Percentiles rank a stretch among this genome's conserved stretches.
phyloP scores from a whole-genome alignment of 306 rosid genomes.

The Amphicarpaea edgeworthii region DNA sequence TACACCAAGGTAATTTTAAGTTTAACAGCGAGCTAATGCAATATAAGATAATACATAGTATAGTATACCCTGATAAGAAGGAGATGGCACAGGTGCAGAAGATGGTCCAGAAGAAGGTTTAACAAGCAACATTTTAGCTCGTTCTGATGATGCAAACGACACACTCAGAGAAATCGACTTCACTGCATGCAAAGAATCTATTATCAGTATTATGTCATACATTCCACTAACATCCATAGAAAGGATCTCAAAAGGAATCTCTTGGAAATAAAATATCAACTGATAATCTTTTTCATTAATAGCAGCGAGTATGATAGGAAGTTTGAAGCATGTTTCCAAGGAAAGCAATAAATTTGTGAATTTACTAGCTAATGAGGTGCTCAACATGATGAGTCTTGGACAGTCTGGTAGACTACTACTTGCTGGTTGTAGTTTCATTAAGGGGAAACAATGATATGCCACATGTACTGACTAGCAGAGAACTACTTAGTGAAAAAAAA shows the following conservation, averaged over 20 bases:
- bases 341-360: slow-evolving; percentile 24
- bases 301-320: background rate
- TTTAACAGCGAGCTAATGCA: slow-evolving; percentile 20
- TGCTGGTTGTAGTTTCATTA: slow-evolving; percentile 1
- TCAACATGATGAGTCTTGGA: background rate
- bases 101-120: slow-evolving; percentile 60
- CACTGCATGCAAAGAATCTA: slow-evolving; percentile 59
- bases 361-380: slow-evolving; percentile 19
- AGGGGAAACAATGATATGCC: slow-evolving; percentile 6
- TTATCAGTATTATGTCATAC: slow-evolving; percentile 32
- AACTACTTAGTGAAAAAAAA: background rate
- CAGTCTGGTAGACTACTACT: background rate
- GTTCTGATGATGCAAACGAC: slow-evolving; percentile 62
- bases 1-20: background rate
- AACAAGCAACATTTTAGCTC: slow-evolving; percentile 47
- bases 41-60: background rate
- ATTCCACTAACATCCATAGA: background rate
- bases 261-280: slow-evolving; percentile 2
- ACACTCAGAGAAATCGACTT: slow-evolving; percentile 59
- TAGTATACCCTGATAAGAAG: slow-evolving; percentile 65
- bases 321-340: slow-evolving; percentile 17
- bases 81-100: slow-evolving; percentile 69
- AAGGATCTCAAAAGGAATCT: slow-evolving; percentile 14
- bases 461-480: background rate
- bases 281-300: slow-evolving; percentile 9